A percentile compares a stretch with the other conserved stretches of the same genome.
phyloP scores from a whole-genome alignment of 2,329 filamentous ascomycete species.

The Neobulgaria alba region DNA sequence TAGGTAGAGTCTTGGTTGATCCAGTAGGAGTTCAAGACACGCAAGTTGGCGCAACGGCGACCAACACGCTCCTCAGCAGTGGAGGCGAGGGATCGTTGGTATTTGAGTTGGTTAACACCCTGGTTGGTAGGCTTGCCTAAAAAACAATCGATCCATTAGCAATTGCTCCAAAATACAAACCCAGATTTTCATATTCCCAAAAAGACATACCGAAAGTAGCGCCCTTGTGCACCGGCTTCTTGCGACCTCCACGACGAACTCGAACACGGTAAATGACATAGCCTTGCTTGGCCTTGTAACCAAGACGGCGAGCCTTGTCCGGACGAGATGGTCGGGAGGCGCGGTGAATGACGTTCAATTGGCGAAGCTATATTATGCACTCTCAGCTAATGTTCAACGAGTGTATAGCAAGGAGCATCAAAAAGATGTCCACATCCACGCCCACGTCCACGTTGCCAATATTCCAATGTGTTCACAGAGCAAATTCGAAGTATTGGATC shows the following conservation, averaged over 20 bases:
- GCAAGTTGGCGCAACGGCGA: slow-evolving; percentile 96
- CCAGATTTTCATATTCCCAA: too few species aligned
- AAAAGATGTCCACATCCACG: slow-evolving; percentile 25
- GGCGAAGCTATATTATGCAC: slow-evolving; percentile 99
- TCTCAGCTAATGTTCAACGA: slow-evolving; percentile 99
- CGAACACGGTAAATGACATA: slow-evolving; percentile 99
- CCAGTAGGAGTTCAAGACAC: slow-evolving; percentile 99
- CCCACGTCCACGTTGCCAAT: slow-evolving; percentile 21
- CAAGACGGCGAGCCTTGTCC: slow-evolving; percentile 99
- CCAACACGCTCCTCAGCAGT: slow-evolving; percentile 99
- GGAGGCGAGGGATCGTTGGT: slow-evolving; percentile 96
- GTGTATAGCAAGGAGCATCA: slow-evolving; percentile 70
- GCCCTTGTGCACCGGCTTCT: slow-evolving; percentile 93
- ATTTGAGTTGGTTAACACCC: slow-evolving; percentile 99
- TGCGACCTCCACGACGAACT: slow-evolving; percentile 97
- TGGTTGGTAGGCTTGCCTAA: slow-evolving; percentile 99
- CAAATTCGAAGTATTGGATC: slow-evolving; percentile 27
- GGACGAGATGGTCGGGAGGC: slow-evolving; percentile 95
- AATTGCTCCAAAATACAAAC: neutral
- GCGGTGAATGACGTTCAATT: slow-evolving; percentile 99
- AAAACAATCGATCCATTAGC: slow-evolving; percentile 1
- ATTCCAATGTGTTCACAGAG: slow-evolving; percentile 24
- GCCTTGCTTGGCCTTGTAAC: slow-evolving; percentile 99
- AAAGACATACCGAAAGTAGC: slow-evolving; percentile 97
- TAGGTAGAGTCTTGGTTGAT: slow-evolving; percentile 99